Evolutionary conservation across 805 yeast species (phyloP).

Genomic region (Pichia thaimueangensis): DNA sequence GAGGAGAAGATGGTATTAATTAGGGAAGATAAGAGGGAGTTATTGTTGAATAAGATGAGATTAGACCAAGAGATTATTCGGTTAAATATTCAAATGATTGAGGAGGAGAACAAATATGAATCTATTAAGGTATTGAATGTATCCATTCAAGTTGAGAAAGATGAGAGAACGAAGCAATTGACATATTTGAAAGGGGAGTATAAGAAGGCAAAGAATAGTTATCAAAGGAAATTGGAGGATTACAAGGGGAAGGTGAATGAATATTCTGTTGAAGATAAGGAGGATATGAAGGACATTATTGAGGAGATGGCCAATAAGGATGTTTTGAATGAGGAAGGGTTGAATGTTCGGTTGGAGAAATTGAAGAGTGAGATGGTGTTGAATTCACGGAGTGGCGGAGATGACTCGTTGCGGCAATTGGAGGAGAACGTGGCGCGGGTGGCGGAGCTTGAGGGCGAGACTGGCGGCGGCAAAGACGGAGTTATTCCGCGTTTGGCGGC

Average conservation of each 20-base stretch:
- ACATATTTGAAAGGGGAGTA: constrained; percentile 13
- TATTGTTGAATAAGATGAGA: constrained; percentile 20
- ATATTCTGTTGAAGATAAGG: constrained; percentile 35
- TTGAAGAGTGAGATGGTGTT: constrained; percentile 36
- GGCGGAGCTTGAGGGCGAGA: too few species aligned
- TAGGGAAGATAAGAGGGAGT: background rate
- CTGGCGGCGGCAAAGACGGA: constrained; percentile 32
- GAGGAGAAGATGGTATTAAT: constrained; percentile 1
- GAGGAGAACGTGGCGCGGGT: too few species aligned
- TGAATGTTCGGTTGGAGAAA: constrained; percentile 34
- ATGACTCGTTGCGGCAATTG: constrained; percentile 24
- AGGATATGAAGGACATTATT: constrained; percentile 34
- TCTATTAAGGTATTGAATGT: constrained; percentile 22
- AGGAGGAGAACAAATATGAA: constrained; percentile 32
- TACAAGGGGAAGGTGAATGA: constrained; percentile 32
- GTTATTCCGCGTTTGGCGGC: constrained; percentile 33
- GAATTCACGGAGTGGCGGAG: constrained; percentile 23
- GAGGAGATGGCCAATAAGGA: constrained; percentile 29
- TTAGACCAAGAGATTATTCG: constrained; percentile 24
- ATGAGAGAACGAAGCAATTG: constrained; percentile 18
- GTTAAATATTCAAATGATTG: constrained; percentile 25
- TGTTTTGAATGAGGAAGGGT: constrained; percentile 30
- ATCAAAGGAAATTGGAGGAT: constrained; percentile 19
- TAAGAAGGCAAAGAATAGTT: constrained; percentile 19
- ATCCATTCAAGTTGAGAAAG: constrained; percentile 26